phyloP scores from a whole-genome alignment of 2,329 filamentous ascomycete species.

The Ramularia collo-cygni region DNA sequence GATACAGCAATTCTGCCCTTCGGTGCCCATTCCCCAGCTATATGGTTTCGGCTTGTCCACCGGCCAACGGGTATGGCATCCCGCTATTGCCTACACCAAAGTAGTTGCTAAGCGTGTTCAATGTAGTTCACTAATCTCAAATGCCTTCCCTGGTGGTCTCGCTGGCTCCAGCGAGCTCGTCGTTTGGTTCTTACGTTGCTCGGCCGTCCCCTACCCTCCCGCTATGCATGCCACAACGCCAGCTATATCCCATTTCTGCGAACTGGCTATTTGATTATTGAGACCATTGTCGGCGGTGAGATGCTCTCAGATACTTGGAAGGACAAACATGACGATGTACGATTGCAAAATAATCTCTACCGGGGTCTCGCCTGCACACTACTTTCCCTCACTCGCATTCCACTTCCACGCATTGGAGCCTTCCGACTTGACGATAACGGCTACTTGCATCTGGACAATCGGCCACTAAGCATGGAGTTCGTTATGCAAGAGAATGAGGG shows the following conservation, averaged over 20 bases:
- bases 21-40: conserved; percentile 1
- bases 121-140: not conserved
- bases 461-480: not conserved
- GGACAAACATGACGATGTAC: not conserved
- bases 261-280: conserved; percentile 1
- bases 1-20: not conserved
- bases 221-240: not conserved
- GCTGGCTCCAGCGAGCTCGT: not conserved
- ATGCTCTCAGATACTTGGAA: conserved; percentile 1
- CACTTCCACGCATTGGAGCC: not conserved
- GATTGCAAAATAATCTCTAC: not conserved
- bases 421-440: not conserved
- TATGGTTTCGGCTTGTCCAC: conserved; percentile 1
- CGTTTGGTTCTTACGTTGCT: not conserved
- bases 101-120: not conserved
- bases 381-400: not conserved
- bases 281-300: not conserved
- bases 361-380: not conserved
- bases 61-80: not conserved
- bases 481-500: conserved; percentile 1
- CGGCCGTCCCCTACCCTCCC: not conserved
- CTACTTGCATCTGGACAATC: conserved; percentile 1
- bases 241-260: not conserved
- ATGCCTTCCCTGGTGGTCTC: not conserved
- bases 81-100: not conserved